Conservation (phyloP, 164 flowering plant genomes). For the Santalum album region DNA sequence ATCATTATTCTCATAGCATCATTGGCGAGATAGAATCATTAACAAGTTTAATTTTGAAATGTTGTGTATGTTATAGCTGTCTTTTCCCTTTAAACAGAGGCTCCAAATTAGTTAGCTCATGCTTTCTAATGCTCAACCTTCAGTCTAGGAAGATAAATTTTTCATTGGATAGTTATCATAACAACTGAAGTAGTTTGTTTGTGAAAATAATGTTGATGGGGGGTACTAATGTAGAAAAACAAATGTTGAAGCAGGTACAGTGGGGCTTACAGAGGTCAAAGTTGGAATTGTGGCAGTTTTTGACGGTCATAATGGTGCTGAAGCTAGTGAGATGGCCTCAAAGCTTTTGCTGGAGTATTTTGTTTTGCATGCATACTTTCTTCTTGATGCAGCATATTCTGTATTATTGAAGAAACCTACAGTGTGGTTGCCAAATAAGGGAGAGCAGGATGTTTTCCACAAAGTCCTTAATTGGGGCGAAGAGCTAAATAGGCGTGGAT, state of each 20-base stretch:
- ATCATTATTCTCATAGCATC: no score
- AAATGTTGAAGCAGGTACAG: slow-evolving; percentile 36
- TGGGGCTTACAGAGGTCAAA: slow-evolving; percentile 47
- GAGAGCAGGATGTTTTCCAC: slow-evolving; percentile 25
- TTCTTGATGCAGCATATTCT: slow-evolving; percentile 78
- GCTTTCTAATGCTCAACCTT: neutral
- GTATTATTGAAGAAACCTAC: slow-evolving; percentile 33
- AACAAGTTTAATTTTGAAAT: no score
- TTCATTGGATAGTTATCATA: no score
- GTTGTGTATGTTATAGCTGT: no score
- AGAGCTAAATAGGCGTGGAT: slow-evolving; percentile 15
- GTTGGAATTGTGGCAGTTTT: slow-evolving; percentile 84
- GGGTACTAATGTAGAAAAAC: neutral
- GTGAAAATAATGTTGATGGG: neutral
- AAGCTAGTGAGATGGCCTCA: slow-evolving; percentile 97
- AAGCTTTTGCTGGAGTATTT: slow-evolving; percentile 82
- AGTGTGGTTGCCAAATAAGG: slow-evolving; percentile 31
- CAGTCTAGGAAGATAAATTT: no score
- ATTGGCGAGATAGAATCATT: no score
- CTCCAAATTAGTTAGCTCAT: neutral
- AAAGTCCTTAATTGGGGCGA: slow-evolving; percentile 31
- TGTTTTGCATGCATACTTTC: slow-evolving; percentile 69
- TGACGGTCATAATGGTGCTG: slow-evolving; percentile 98
- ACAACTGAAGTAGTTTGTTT: neutral
- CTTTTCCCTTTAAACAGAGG: no score